Percentiles rank a stretch among this genome's conserved stretches.
phyloP scores from a whole-genome alignment of 2,329 filamentous ascomycete genomes.

The Pseudogymnoascus sp. region DNA sequence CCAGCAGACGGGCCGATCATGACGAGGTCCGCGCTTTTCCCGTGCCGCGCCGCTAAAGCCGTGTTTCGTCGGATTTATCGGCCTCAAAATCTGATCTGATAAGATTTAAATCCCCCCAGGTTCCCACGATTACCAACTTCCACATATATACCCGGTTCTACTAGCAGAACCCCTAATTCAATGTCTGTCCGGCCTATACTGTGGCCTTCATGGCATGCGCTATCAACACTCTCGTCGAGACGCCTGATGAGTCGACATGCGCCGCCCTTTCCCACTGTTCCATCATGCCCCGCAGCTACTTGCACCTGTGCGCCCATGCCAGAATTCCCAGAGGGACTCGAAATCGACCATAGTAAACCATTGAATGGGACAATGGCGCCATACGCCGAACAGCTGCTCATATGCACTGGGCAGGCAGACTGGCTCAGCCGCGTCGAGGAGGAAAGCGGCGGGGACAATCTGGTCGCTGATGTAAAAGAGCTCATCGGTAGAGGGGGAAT shows the following conservation, averaged over 20 bases:
- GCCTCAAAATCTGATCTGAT: background rate
- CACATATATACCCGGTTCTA: background rate
- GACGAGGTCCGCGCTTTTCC: background rate
- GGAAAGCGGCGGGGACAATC: conserved; percentile 56
- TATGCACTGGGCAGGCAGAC: conserved; percentile 72
- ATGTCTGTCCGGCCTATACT: conserved; percentile 16
- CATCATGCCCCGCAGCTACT: conserved; percentile 61
- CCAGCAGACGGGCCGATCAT: background rate
- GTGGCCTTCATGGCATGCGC: conserved; percentile 15
- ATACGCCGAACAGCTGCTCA: conserved; percentile 74
- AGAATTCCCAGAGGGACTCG: conserved; percentile 53
- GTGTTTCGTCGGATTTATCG: background rate
- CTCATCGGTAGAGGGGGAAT: conserved; percentile 56
- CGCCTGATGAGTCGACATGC: conserved; percentile 7
- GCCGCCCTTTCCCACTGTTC: conserved; percentile 21
- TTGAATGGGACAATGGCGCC: conserved; percentile 69
- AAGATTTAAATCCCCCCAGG: background rate
- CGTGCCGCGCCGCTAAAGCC: background rate
- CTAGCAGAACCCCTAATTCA: background rate
- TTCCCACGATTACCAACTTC: background rate
- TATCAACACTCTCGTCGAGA: conserved; percentile 17
- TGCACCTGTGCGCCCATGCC: conserved; percentile 67
- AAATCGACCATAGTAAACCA: conserved; percentile 62
- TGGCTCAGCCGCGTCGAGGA: conserved; percentile 83
- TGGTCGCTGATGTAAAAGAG: conserved; percentile 65